These are phyloP conservation scores for Glycine soja DNA, from an alignment of 306 rosid genomes.

Conservation along the genomic window DNA sequence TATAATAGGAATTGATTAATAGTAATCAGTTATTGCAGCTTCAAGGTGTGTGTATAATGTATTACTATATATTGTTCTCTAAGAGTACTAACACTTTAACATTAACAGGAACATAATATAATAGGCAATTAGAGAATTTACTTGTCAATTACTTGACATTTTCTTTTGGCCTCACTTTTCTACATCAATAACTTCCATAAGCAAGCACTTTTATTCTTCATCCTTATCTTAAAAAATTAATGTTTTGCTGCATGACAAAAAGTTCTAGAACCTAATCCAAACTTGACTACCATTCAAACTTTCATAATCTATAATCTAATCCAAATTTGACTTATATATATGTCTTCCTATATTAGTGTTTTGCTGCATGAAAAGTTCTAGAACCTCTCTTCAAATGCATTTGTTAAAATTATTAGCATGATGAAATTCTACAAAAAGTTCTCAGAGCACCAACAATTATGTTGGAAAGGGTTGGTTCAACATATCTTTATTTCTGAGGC, in stretches of 20 bases:
- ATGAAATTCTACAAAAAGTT: background rate
- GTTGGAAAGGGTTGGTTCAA: conserved; percentile 18
- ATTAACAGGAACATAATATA: background rate
- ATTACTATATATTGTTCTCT: background rate
- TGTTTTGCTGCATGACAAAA: no score
- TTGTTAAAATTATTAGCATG: background rate
- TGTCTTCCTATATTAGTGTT: background rate
- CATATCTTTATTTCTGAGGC: conserved; percentile 17
- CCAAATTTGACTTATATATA: background rate
- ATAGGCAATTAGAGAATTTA: no score
- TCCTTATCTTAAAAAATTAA: background rate
- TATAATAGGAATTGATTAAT: no score
- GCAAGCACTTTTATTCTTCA: background rate
- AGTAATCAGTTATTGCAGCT: no score
- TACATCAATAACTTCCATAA: background rate
- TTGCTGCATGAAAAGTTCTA: background rate
- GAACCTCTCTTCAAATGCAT: conserved; percentile 5
- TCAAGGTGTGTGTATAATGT: no score
- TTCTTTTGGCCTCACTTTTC: background rate
- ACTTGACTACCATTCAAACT: background rate
- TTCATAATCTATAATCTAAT: background rate
- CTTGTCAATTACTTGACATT: background rate
- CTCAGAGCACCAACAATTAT: conserved; percentile 5
- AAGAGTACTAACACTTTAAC: no score
- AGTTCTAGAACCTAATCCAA: no score